Evolutionary conservation across 495 filamentous ascomycete genomes (phyloP).

Genomic region (Poronia punctata): DNA sequence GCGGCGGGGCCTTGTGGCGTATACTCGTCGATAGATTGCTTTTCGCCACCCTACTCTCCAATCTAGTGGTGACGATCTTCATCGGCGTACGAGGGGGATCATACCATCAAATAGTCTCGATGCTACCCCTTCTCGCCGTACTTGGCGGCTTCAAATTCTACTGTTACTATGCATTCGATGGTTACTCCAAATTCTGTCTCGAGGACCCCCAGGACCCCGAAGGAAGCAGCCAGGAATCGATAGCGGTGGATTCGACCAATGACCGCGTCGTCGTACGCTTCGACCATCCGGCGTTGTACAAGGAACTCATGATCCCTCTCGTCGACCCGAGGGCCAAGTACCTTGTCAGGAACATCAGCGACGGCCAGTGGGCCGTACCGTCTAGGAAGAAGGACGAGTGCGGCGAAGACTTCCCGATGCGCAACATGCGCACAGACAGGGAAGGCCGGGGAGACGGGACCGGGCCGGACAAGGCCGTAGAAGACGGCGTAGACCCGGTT

Average conservation of each 20-base stretch:
- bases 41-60: slow-evolving; percentile 62
- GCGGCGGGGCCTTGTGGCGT: slow-evolving; percentile 71
- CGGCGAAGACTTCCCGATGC: slow-evolving; percentile 47
- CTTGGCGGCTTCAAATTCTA: slow-evolving; percentile 69
- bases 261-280: slow-evolving; percentile 64
- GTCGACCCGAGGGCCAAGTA: slow-evolving; percentile 68
- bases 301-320: slow-evolving; percentile 72
- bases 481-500: no score
- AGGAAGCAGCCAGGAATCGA: slow-evolving; percentile 12
- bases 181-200: slow-evolving; percentile 57
- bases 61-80: slow-evolving; percentile 62
- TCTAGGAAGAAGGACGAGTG: slow-evolving; percentile 41
- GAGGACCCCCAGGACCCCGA: slow-evolving; percentile 44
- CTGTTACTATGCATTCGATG: slow-evolving; percentile 61
- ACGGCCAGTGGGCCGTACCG: slow-evolving; percentile 49
- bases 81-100: slow-evolving; percentile 39
- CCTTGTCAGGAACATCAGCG: slow-evolving; percentile 58
- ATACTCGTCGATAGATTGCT: slow-evolving; percentile 70
- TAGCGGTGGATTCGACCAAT: slow-evolving; percentile 19
- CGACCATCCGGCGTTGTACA: slow-evolving; percentile 73
- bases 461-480: no score
- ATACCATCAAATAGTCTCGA: slow-evolving; percentile 42
- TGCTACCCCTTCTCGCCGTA: slow-evolving; percentile 61
- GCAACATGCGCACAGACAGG: no score
- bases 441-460: no score